Conservation (phyloP, 106 monocot species). For the Platanthera zijinensis region DNA sequence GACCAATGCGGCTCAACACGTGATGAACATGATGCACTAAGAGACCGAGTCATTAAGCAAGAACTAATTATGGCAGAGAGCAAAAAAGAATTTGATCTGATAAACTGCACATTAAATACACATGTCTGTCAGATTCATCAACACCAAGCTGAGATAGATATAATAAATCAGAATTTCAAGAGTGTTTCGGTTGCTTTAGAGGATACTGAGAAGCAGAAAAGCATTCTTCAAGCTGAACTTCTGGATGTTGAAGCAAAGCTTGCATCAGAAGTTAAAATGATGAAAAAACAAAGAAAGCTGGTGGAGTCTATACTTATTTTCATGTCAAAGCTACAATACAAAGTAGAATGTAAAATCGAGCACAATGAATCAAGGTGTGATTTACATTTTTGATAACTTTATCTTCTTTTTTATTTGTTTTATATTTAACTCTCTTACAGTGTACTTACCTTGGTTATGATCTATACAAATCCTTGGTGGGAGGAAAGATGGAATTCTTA, state of each 20-base stretch:
- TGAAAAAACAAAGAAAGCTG: slow-evolving; percentile 19
- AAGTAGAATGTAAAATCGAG: slow-evolving; percentile 25
- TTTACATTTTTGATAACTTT: slow-evolving; percentile 6
- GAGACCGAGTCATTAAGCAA: slow-evolving; percentile 28
- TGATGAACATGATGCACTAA: slow-evolving; percentile 24
- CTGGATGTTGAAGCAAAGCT: slow-evolving; percentile 35
- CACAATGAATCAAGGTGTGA: slow-evolving; percentile 65
- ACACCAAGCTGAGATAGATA: slow-evolving; percentile 22
- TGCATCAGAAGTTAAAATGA: slow-evolving; percentile 7
- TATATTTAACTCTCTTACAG: not conserved
- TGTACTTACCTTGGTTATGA: too few relatives aligned
- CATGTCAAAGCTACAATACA: slow-evolving; percentile 26
- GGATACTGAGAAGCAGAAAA: slow-evolving; percentile 43
- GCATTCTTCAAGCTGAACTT: slow-evolving; percentile 27
- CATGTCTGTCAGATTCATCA: slow-evolving; percentile 22
- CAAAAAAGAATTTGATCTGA: slow-evolving; percentile 22
- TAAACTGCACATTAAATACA: slow-evolving; percentile 32
- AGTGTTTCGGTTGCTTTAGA: slow-evolving; percentile 15
- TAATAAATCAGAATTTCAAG: slow-evolving; percentile 32
- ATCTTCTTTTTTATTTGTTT: not conserved
- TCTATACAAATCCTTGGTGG: not conserved
- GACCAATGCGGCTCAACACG: slow-evolving; percentile 23
- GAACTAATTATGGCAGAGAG: slow-evolving; percentile 24
- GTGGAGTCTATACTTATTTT: slow-evolving; percentile 33
- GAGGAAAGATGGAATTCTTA: not conserved